phyloP scores from a whole-genome alignment of 352 stramenopile species.

The Phytophthora tubulina region DNA sequence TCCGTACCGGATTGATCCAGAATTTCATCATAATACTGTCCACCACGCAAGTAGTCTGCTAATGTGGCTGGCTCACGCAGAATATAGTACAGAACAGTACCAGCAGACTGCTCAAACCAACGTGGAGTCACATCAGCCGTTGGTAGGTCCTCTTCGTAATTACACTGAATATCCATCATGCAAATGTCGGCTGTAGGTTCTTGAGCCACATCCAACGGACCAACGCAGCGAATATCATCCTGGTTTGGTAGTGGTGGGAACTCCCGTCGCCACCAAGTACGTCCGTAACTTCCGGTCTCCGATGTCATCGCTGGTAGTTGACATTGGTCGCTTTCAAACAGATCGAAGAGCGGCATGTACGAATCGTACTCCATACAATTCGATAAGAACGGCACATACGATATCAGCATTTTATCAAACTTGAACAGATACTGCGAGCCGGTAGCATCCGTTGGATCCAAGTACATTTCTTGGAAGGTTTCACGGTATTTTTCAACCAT shows the following conservation, averaged over 20 bases:
- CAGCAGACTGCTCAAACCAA: slow-evolving; percentile 95
- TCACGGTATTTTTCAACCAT: slow-evolving; percentile 96
- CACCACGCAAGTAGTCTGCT: slow-evolving; percentile 86
- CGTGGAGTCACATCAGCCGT: slow-evolving; percentile 91
- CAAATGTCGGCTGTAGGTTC: slow-evolving; percentile 95
- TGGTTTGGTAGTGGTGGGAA: slow-evolving; percentile 93
- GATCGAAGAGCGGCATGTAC: slow-evolving; percentile 93
- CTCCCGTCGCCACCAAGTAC: slow-evolving; percentile 74
- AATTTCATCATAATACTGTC: slow-evolving; percentile 77
- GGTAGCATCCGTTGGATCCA: slow-evolving; percentile 55
- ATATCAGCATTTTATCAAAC: slow-evolving; percentile 88
- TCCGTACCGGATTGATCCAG: slow-evolving; percentile 73
- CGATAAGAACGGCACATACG: slow-evolving; percentile 97
- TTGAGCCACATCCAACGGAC: slow-evolving; percentile 86
- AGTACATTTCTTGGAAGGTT: slow-evolving; percentile 94
- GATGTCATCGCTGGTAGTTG: slow-evolving; percentile 86
- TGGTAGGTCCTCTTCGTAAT: slow-evolving; percentile 94
- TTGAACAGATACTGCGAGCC: slow-evolving; percentile 70
- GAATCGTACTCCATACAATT: slow-evolving; percentile 97
- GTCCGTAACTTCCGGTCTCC: slow-evolving; percentile 66
- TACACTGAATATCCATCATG: slow-evolving; percentile 88
- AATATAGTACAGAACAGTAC: slow-evolving; percentile 93
- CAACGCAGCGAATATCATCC: slow-evolving; percentile 94
- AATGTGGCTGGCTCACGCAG: slow-evolving; percentile 93
- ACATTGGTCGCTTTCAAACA: slow-evolving; percentile 94